Base-by-base conservation (phyloP, 2,329 filamentous ascomycete species). In the Colletotrichum sp. region DNA sequence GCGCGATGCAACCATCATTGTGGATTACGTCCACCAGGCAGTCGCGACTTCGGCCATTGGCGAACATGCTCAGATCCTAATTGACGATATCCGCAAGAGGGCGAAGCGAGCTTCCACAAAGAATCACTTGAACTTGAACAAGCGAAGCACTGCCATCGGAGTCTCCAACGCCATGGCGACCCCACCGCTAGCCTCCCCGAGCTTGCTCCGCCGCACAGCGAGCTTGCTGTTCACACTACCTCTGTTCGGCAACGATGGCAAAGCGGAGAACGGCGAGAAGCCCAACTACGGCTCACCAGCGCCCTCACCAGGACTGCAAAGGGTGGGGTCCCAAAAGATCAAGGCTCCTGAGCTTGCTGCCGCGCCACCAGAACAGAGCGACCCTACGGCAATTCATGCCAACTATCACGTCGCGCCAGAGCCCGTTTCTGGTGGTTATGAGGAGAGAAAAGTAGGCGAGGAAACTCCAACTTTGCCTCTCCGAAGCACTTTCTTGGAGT, bases 401-500 rank as follows among this genome's bases (percentile, higher is more conserved):
- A 90, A 91, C 60, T 96, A 98, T 83, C 91, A 96, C 76, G 89
- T 93, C 67, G 94, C 95, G 9, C 92, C 92, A 76, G 92, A 95
- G 77, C 96, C 97, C 1, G 90, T 93, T n/a, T 96, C 96, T 5
- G 93, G 95, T 13, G 91, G 93, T 1, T 98, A 94, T 81, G 87
- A 91, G 78, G 88, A 92, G 67, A 91, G 93, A 74, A 89, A 93
- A 30, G n/a, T 34, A 6, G 76, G 83, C 91, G 34, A 87, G 1
- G 87, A 91, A 69, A 80, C 88, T 12, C 93, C 95, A 2, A 85
- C 84, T 15, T 90, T 99, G 32, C 97, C 97, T 2, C 84, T 99
- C 21, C 90, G 91, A 76, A 98, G 96, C 83, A 93, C 90, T 10
- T 98, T 99, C 84, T 89, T 98, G 78, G 95, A 98, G 78, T 99